phyloP scores from a whole-genome alignment of 2,329 filamentous ascomycete species.

The Macrophomina tecta region DNA sequence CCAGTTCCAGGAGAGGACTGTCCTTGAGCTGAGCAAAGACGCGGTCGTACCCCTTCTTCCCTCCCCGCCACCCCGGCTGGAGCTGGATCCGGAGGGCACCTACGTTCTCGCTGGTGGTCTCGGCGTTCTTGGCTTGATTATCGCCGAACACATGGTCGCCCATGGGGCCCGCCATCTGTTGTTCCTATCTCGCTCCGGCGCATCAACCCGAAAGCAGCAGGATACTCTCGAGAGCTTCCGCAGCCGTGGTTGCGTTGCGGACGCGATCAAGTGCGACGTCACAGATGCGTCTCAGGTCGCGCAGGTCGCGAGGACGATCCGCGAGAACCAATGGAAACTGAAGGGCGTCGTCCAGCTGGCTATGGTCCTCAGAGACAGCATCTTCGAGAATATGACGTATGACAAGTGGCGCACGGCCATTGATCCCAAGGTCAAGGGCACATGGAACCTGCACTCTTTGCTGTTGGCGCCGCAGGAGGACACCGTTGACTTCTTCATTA shows the following conservation, averaged over 20 bases:
- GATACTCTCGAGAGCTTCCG: not conserved
- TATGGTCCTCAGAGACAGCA: conserved; percentile 34
- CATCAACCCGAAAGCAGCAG: not conserved
- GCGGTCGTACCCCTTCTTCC: not conserved
- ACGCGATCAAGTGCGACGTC: conserved; percentile 1
- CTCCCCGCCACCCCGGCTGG: not conserved
- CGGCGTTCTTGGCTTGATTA: conserved; percentile 37
- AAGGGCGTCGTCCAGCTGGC: conserved; percentile 36
- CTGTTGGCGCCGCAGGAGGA: not conserved
- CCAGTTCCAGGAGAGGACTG: conserved; percentile 12
- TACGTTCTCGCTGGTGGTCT: conserved; percentile 39
- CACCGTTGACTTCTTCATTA: conserved; percentile 32
- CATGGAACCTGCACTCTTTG: conserved; percentile 35
- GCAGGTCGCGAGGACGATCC: not conserved
- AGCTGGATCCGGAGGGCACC: conserved; percentile 30
- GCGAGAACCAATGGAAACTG: conserved; percentile 29
- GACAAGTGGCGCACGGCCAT: conserved; percentile 28
- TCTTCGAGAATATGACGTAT: conserved; percentile 28
- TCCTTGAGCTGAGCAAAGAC: not conserved
- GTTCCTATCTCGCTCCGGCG: conserved; percentile 28
- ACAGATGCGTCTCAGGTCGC: not conserved
- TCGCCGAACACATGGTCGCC: conserved; percentile 35
- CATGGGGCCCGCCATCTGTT: conserved; percentile 37
- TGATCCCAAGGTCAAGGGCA: conserved; percentile 38
- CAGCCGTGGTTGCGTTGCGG: not conserved